Percentiles rank a stretch among this genome's conserved stretches.
Evolutionary conservation across 2,329 filamentous ascomycete species (phyloP).

Genomic region (Capronia americana): DNA sequence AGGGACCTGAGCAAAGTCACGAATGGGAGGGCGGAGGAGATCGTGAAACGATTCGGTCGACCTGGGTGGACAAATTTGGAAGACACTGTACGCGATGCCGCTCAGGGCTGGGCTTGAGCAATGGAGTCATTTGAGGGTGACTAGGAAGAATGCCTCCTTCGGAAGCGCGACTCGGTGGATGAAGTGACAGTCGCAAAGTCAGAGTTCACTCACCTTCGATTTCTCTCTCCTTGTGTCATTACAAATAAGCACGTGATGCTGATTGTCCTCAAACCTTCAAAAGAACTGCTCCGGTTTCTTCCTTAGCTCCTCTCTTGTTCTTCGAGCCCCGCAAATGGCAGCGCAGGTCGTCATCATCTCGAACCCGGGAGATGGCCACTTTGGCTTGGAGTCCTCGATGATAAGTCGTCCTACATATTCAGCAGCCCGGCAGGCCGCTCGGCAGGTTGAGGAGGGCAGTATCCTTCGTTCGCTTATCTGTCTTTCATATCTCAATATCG

Average conservation of each 20-base stretch:
- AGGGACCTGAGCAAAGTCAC: slow-evolving; percentile 32
- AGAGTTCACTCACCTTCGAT: background rate
- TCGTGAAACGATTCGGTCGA: slow-evolving; percentile 30
- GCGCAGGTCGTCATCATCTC: slow-evolving; percentile 30
- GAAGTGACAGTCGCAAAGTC: background rate
- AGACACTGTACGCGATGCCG: slow-evolving; percentile 24
- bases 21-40: slow-evolving; percentile 29
- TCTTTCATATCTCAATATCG: slow-evolving; percentile 4
- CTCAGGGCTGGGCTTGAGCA: slow-evolving; percentile 18
- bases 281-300: slow-evolving; percentile 10
- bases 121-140: background rate
- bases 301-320: slow-evolving; percentile 1
- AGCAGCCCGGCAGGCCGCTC: slow-evolving; percentile 7
- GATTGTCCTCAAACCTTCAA: background rate
- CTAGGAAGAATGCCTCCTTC: background rate
- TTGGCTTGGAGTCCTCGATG: slow-evolving; percentile 8
- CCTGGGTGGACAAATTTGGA: slow-evolving; percentile 32
- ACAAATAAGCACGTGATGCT: slow-evolving; percentile 6
- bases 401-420: slow-evolving; percentile 16
- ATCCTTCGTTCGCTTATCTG: slow-evolving; percentile 2
- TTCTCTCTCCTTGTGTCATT: background rate
- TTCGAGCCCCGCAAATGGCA: slow-evolving; percentile 6
- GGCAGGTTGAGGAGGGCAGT: slow-evolving; percentile 4
- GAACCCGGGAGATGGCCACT: slow-evolving; percentile 3
- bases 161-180: background rate